phyloP scores from a whole-genome alignment of 306 rosid genomes.

The Neltuma alba region DNA sequence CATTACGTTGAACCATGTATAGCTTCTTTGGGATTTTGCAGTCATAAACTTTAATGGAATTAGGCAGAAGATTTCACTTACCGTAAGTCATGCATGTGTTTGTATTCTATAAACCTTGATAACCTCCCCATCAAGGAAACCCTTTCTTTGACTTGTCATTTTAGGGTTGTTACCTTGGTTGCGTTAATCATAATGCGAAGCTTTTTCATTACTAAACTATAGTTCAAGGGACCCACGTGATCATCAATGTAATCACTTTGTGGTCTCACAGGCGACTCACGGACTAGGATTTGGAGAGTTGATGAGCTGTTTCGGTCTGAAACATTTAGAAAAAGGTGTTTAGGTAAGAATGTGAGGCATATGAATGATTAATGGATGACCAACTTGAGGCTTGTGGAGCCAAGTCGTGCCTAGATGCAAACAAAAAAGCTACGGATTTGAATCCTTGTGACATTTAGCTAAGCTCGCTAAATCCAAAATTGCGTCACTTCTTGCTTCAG shows the following conservation, averaged over 20 bases:
- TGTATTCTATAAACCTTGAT: neutral
- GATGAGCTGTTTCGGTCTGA: slow-evolving; percentile 32
- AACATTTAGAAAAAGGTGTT: slow-evolving; percentile 15
- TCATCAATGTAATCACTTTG: neutral
- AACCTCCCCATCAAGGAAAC: neutral
- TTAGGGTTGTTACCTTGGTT: slow-evolving; percentile 19
- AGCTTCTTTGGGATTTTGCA: slow-evolving; percentile 31
- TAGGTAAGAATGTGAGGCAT: slow-evolving; percentile 2
- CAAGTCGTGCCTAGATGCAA: neutral
- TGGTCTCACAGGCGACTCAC: slow-evolving; percentile 22
- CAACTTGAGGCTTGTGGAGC: slow-evolving; percentile 27
- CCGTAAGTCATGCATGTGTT: neutral
- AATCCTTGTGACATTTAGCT: slow-evolving; percentile 24
- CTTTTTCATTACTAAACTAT: slow-evolving; percentile 5
- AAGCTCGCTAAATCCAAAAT: slow-evolving; percentile 30
- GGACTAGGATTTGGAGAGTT: slow-evolving; percentile 7
- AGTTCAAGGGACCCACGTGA: slow-evolving; percentile 17
- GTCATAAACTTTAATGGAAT: slow-evolving; percentile 31
- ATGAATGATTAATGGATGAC: slow-evolving; percentile 30
- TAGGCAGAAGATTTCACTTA: slow-evolving; percentile 5
- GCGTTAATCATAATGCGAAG: slow-evolving; percentile 21
- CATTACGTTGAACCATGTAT: slow-evolving; percentile 13
- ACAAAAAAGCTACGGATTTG: slow-evolving; percentile 25
- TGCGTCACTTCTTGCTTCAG: slow-evolving; percentile 30
- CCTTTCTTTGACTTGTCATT: slow-evolving; percentile 19